Percentiles rank a stretch among this genome's conserved stretches.
phyloP scores from a whole-genome alignment of 1,284 basidiomycete species.

The Austropuccinia psidii region DNA sequence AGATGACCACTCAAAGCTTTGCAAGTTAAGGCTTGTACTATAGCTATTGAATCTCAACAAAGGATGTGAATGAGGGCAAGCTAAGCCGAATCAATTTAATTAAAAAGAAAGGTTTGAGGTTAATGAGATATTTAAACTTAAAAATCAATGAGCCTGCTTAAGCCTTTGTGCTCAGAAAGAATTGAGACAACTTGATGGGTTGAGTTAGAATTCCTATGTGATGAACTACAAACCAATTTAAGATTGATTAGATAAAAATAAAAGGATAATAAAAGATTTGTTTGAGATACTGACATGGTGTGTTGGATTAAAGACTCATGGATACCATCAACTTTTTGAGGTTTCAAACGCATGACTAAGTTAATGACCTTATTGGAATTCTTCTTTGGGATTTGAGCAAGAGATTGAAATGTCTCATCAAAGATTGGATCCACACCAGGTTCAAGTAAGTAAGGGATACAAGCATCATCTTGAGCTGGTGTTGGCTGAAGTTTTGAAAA shows the following conservation, averaged over 20 bases:
- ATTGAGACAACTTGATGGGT: conserved; percentile 49
- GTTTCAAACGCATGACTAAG: conserved; percentile 77
- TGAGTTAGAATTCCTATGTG: conserved; percentile 1
- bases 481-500: conserved; percentile 9
- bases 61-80: conserved; percentile 77
- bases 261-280: conserved; percentile 28
- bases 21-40: conserved; percentile 64
- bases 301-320: conserved; percentile 51
- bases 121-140: not conserved
- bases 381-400: conserved; percentile 77
- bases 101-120: not conserved
- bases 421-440: conserved; percentile 65
- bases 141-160: conserved; percentile 36
- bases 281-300: conserved; percentile 53
- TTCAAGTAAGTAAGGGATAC: conserved; percentile 55
- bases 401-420: conserved; percentile 68
- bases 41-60: conserved; percentile 71
- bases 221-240: not conserved
- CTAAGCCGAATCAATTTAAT: conserved; percentile 27
- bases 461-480: conserved; percentile 36
- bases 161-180: conserved; percentile 65
- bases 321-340: conserved; percentile 63
- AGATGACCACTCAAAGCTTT: conserved; percentile 68
- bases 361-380: conserved; percentile 77
- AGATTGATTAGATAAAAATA: conserved; percentile 21